Conservation (phyloP, 805 yeast species). For the Candida ortonii region DNA sequence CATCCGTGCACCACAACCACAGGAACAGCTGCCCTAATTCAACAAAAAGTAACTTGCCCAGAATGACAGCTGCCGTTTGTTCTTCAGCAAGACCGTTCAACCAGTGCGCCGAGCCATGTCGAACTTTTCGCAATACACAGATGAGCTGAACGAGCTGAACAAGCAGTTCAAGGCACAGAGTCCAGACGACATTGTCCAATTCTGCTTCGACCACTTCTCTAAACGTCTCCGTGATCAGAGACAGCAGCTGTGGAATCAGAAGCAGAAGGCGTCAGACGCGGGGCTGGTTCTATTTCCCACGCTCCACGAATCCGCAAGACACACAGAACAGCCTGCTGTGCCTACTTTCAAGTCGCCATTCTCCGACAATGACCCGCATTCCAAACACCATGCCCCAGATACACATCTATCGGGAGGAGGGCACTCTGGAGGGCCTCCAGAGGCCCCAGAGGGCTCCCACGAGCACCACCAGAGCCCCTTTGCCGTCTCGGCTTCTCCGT, state of each 20-base stretch:
- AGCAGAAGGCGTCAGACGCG: slow-evolving; percentile 45
- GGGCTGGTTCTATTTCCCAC: slow-evolving; percentile 40
- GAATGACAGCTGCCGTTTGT: no score
- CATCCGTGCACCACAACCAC: no score
- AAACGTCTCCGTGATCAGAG: slow-evolving; percentile 60
- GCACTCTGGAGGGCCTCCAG: no score
- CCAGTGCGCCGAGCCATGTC: slow-evolving; percentile 22
- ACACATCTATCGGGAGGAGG: slow-evolving; percentile 11
- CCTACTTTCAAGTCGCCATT: slow-evolving; percentile 57
- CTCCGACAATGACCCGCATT: slow-evolving; percentile 62
- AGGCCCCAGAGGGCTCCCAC: slow-evolving; percentile 1
- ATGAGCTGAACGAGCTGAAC: slow-evolving; percentile 62
- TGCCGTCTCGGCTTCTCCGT: slow-evolving; percentile 18
- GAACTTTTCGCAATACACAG: slow-evolving; percentile 23
- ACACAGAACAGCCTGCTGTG: slow-evolving; percentile 28
- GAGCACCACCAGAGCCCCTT: slow-evolving; percentile 29
- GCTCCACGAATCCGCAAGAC: slow-evolving; percentile 15
- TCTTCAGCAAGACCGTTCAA: no score
- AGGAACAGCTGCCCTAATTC: no score
- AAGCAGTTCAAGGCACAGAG: slow-evolving; percentile 50
- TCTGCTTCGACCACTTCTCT: slow-evolving; percentile 72
- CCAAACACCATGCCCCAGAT: slow-evolving; percentile 35
- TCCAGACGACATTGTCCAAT: slow-evolving; percentile 70
- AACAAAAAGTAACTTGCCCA: no score
- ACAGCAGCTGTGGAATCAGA: slow-evolving; percentile 48